Conservation (phyloP, 2,329 filamentous ascomycete species). For the Paracoccidioides lutzii region DNA sequence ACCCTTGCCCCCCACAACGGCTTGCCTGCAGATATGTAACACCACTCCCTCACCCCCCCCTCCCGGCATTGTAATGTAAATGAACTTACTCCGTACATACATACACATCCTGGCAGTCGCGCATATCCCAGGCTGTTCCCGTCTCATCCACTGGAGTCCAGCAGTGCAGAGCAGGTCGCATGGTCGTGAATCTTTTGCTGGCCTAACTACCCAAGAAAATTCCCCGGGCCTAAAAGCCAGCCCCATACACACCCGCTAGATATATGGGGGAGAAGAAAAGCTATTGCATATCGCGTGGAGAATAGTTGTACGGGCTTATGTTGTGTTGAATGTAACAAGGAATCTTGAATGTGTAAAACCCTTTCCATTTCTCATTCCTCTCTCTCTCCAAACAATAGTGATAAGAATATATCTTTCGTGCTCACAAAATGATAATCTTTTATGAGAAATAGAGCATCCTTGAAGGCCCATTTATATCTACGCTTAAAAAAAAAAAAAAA, state of each 20-base stretch:
- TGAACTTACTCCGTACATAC: not conserved
- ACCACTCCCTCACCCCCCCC: not conserved
- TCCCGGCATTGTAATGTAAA: not conserved
- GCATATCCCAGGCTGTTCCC: not conserved
- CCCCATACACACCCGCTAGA: not conserved
- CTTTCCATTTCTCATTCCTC: too few relatives aligned
- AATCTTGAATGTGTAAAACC: too few relatives aligned
- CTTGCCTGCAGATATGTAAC: not conserved
- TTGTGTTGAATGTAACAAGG: not conserved
- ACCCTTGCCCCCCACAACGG: not conserved
- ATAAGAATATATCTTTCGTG: too few relatives aligned
- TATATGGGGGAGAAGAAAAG: not conserved
- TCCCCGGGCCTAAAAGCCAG: not conserved
- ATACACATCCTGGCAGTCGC: not conserved
- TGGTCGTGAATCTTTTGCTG: not conserved
- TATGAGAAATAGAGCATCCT: too few relatives aligned
- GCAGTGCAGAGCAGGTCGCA: not conserved
- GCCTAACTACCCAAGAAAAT: not conserved
- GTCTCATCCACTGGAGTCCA: not conserved
- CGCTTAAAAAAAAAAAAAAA: not conserved
- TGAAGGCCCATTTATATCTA: too few relatives aligned
- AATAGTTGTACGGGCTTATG: not conserved
- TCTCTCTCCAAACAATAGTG: too few relatives aligned
- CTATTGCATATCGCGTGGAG: not conserved
- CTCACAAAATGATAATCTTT: not conserved